Evolutionary conservation across 257 asterid genomes (phyloP).

Genomic region (Thymus quinquecostatus): DNA sequence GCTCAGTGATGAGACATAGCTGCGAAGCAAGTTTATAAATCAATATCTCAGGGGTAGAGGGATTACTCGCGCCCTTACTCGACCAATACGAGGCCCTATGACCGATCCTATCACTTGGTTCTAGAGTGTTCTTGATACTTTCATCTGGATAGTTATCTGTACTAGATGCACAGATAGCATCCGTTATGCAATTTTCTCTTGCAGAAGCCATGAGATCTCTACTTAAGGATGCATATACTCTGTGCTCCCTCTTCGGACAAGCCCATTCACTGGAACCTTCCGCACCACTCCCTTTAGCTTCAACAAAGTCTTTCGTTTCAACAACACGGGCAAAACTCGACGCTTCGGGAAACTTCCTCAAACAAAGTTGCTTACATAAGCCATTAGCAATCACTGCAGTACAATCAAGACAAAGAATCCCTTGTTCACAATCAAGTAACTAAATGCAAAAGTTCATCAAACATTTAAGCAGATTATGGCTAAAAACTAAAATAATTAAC

Average conservation of each 20-base stretch:
- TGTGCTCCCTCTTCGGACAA: slow-evolving; percentile 52
- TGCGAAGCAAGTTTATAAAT: slow-evolving; percentile 56
- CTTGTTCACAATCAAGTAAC: too few species aligned
- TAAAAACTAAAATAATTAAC: too few species aligned
- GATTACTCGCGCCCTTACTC: slow-evolving; percentile 63
- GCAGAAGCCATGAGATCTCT: slow-evolving; percentile 43
- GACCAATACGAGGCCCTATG: slow-evolving; percentile 86
- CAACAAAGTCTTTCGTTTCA: slow-evolving; percentile 37
- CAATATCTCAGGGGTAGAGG: slow-evolving; percentile 63
- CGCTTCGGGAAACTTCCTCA: slow-evolving; percentile 59
- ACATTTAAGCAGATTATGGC: too few species aligned
- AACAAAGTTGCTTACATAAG: slow-evolving; percentile 64
- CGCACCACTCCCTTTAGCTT: slow-evolving; percentile 32
- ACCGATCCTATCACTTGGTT: slow-evolving; percentile 52
- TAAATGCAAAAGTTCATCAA: too few species aligned
- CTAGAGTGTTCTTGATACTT: slow-evolving; percentile 68
- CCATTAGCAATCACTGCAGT: slow-evolving; percentile 69
- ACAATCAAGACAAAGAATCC: slow-evolving; percentile 5
- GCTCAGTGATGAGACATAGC: slow-evolving; percentile 66
- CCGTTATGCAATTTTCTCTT: slow-evolving; percentile 52
- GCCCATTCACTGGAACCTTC: slow-evolving; percentile 40
- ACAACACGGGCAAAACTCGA: slow-evolving; percentile 41
- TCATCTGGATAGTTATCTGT: slow-evolving; percentile 82
- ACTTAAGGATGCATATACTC: slow-evolving; percentile 57
- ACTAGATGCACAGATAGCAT: slow-evolving; percentile 75